These are phyloP conservation scores for Venturia asperata DNA, from an alignment of 2,329 filamentous ascomycete genomes.

Conservation along the genomic window DNA sequence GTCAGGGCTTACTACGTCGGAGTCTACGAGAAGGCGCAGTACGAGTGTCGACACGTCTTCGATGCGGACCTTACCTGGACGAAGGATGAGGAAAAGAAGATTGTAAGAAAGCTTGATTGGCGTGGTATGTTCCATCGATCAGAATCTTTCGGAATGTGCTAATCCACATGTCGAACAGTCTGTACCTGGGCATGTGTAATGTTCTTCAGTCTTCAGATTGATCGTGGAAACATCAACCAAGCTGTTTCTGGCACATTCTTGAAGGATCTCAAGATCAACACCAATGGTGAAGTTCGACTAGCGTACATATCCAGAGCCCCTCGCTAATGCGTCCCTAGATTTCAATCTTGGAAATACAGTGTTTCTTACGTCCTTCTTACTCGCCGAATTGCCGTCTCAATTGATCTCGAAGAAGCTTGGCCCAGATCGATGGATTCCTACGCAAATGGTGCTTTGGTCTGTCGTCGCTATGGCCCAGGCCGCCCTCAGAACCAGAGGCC, in stretches of 20 bases:
- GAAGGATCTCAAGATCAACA: slow-evolving; percentile 24
- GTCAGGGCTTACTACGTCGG: slow-evolving; percentile 26
- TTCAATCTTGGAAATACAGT: slow-evolving; percentile 26
- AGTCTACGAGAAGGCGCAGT: slow-evolving; percentile 28
- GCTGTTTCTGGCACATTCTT: slow-evolving; percentile 26
- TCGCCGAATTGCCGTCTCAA: slow-evolving; percentile 26
- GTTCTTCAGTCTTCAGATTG: slow-evolving; percentile 46
- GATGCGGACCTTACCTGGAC: slow-evolving; percentile 38
- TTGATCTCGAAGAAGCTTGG: slow-evolving; percentile 26
- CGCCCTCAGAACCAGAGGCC: slow-evolving; percentile 31
- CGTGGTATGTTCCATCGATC: slow-evolving; percentile 27
- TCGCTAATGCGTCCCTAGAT: slow-evolving; percentile 16
- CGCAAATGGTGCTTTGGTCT: slow-evolving; percentile 38
- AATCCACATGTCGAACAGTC: slow-evolving; percentile 28
- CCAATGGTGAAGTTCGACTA: slow-evolving; percentile 22
- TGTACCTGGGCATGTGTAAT: slow-evolving; percentile 41
- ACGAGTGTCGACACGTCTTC: slow-evolving; percentile 40
- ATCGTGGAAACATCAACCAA: slow-evolving; percentile 25
- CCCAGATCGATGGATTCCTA: slow-evolving; percentile 36
- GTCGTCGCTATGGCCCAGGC: slow-evolving; percentile 37
- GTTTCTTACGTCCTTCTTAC: slow-evolving; percentile 24
- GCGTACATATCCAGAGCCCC: not conserved
- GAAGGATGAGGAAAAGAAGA: slow-evolving; percentile 23
- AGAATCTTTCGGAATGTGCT: not conserved
- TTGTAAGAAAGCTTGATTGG: slow-evolving; percentile 29